A percentile compares a stretch with the other conserved stretches of the same genome.
phyloP scores from a whole-genome alignment of 2,329 filamentous ascomycete species.

The Colletotrichum costaricense region DNA sequence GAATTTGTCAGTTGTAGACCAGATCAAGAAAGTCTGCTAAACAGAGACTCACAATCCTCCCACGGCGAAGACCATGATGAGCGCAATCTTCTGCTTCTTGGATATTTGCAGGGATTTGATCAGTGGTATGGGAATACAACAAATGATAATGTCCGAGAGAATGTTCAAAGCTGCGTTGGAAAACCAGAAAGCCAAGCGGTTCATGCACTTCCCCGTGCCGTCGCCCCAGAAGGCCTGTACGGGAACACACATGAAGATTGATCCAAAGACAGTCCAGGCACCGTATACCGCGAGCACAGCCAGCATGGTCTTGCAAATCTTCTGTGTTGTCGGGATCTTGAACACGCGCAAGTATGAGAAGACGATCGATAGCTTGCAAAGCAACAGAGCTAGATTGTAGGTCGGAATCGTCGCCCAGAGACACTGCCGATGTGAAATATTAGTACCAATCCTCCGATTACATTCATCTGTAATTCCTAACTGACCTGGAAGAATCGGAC shows the following conservation, averaged over 20 bases:
- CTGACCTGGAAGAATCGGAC: too few relatives aligned
- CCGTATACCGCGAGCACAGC: slow-evolving; percentile 40
- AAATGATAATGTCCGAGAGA: slow-evolving; percentile 41
- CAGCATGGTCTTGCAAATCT: slow-evolving; percentile 38
- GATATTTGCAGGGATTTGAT: slow-evolving; percentile 49
- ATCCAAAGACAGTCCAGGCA: slow-evolving; percentile 40
- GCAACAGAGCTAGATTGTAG: too few relatives aligned
- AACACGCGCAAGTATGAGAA: too few relatives aligned
- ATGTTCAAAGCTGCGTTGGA: slow-evolving; percentile 45
- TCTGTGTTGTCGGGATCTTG: slow-evolving; percentile 35
- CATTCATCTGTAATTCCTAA: too few relatives aligned
- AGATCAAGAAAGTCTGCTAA: too few relatives aligned
- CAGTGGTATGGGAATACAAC: slow-evolving; percentile 28
- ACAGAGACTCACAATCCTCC: slow-evolving; percentile 43
- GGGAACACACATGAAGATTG: slow-evolving; percentile 42
- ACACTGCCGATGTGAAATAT: too few relatives aligned
- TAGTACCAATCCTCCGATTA: too few relatives aligned
- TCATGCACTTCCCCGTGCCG: slow-evolving; percentile 38
- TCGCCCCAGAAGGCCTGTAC: slow-evolving; percentile 39
- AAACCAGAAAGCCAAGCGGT: slow-evolving; percentile 38
- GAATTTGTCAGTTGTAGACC: too few relatives aligned
- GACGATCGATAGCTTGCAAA: too few relatives aligned
- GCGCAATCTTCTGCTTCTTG: slow-evolving; percentile 53
- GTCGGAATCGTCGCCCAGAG: too few relatives aligned
- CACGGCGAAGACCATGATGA: slow-evolving; percentile 51